Base-by-base conservation (phyloP, 2,329 filamentous ascomycete species). In the Diaporthe eres region DNA sequence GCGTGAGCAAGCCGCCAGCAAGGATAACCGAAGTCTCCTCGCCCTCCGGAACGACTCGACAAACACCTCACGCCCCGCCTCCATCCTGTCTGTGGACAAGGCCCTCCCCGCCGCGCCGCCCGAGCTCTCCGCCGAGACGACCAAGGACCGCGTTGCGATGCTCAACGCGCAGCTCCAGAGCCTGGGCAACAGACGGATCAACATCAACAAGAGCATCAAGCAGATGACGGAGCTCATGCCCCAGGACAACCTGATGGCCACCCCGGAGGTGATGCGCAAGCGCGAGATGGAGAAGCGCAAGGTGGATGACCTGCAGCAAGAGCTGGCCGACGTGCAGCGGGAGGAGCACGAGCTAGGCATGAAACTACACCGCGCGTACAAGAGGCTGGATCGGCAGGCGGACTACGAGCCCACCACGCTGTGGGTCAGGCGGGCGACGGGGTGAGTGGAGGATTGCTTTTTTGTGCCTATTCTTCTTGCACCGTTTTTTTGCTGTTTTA, bases 221-320 rank as follows among this genome's bases (percentile, higher is more conserved):
- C 94, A 96, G 82, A 92, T 96, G 87, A 95, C 92, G 75, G 92
- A 95, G 82, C 88, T 95, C 75, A 94, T 95, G 87, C 93, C 94
- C 55, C 91, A 89, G 49, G 92, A 94, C 81, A 91, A 90, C 77
- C 87, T 95, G 53, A 86, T 94, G 81, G 90, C 92, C 42, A 93
- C 92, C 79, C 88, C 91, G 12, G 90, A 93, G 68, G 92, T 94
- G 47, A 79, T 89, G 65, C 85, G 84, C 61, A 89, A 88, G 82
- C 88, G 90, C 65, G 90, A 90, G 83, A 79, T 82, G 76, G 88
- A 92, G 83, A 92, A 92, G 83, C 85, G 86, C 55, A 95, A 94
- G 81, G 91, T 97, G 0, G 90, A 92, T 78, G 88, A 86, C 31
- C 86, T 96, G 71, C 89, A 90, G 75, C 84, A 85, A 70, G 93